These are phyloP conservation scores for Chlorella variabilis DNA, from an alignment of 163 green algal species.

Conservation along the genomic window DNA sequence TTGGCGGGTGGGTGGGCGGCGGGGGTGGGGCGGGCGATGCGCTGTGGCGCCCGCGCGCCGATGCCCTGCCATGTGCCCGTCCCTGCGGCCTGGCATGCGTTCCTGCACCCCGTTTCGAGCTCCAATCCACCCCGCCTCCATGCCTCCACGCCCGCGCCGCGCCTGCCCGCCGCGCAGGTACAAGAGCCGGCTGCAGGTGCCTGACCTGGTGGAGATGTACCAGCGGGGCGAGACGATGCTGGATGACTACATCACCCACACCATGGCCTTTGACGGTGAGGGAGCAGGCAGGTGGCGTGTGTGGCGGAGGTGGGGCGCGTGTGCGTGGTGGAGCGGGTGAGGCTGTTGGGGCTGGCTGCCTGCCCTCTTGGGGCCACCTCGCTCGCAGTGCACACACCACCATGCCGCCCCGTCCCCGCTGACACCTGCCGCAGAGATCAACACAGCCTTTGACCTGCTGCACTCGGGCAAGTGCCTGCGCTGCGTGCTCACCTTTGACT, in stretches of 20 bases:
- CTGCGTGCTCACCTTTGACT: constrained; percentile 71
- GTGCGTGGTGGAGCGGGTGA: neutral
- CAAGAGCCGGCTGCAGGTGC: constrained; percentile 89
- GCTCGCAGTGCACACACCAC: too few relatives aligned
- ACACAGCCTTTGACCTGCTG: constrained; percentile 97
- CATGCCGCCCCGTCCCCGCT: neutral
- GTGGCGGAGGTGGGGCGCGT: neutral
- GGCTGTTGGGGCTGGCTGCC: too few relatives aligned
- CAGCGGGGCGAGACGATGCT: constrained; percentile 87
- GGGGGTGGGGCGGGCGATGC: neutral
- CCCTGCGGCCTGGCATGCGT: too few relatives aligned
- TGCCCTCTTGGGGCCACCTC: too few relatives aligned
- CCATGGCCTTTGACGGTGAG: constrained; percentile 72
- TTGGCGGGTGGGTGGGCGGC: constrained; percentile 77
- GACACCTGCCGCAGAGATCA: constrained; percentile 78
- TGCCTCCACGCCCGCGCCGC: too few relatives aligned
- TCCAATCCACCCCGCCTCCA: too few relatives aligned
- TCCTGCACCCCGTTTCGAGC: too few relatives aligned
- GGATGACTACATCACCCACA: constrained; percentile 98
- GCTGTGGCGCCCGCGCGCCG: neutral
- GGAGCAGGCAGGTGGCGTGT: constrained; percentile 24
- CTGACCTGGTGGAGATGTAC: constrained; percentile 87
- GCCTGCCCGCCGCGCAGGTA: too few relatives aligned
- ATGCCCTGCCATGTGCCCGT: too few relatives aligned
- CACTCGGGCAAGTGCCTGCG: constrained; percentile 89